phyloP scores from a whole-genome alignment of 148 eudicot species.

The Dysphania ambrosioides region DNA sequence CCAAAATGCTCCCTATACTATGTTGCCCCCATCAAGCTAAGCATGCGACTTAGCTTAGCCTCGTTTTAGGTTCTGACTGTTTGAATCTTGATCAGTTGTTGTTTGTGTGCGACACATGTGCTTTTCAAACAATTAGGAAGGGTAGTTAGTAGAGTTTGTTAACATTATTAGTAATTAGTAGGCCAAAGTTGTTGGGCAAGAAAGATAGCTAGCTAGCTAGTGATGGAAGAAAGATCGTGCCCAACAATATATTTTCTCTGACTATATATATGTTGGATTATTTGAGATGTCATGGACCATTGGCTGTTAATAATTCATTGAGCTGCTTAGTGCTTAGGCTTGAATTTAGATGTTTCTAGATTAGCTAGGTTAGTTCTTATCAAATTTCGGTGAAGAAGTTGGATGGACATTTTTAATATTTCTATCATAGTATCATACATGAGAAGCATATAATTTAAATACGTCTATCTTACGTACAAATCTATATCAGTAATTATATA shows the following conservation, averaged over 20 bases:
- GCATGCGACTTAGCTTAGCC: constrained; percentile 1
- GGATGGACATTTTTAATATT: neutral
- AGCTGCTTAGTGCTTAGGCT: neutral
- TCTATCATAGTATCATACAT: neutral
- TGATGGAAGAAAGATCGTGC: neutral
- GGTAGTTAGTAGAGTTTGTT: constrained; percentile 13
- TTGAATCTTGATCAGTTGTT: constrained; percentile 4
- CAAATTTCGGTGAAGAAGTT: neutral
- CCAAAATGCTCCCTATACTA: constrained; percentile 8
- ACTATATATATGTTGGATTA: no score
- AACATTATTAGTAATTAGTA: constrained; percentile 7
- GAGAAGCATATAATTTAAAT: neutral
- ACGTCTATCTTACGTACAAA: no score
- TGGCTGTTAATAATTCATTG: no score
- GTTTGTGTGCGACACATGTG: constrained; percentile 3
- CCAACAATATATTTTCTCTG: no score
- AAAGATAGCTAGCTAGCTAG: neutral
- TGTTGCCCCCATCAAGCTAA: constrained; percentile 24
- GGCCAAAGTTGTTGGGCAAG: constrained; percentile 9
- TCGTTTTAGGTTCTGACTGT: neutral
- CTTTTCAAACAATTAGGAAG: constrained; percentile 16
- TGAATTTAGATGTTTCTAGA: neutral
- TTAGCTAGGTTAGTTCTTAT: no score
- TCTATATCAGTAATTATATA: no score
- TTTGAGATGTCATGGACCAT: no score